Base-by-base conservation (phyloP, 768 basidiomycete species). In the Rossbeevera mucosa region DNA sequence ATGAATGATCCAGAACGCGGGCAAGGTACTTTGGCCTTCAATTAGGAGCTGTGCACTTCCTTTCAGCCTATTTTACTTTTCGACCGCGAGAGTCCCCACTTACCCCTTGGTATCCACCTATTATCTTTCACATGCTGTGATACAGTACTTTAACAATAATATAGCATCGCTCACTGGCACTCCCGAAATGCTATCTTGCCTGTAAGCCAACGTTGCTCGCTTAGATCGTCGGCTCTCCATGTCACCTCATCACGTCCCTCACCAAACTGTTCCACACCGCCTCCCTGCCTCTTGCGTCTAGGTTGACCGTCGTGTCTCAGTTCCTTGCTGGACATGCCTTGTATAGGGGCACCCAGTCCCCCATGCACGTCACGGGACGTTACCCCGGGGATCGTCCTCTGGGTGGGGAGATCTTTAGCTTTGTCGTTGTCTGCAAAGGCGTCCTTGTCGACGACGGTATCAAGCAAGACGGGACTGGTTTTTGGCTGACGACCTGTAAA, bases 1-100 rank as follows among this genome's bases (percentile, higher is more conserved):
- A 90, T 94, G 88, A 75, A 72, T 12, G 88, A 90, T 63, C 88
- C 88, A 0, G 85, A 88, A 57, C 79, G 88, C n/a, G 80, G 80
- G 12, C 84, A 85, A 61, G 72, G 74, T 8, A 71, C 69, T 3
- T 56, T 80, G 50, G 66, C 74, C 7, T 76, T 73, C 24, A 56
- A 48, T 21, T 65, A 55, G 24, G 26, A 48, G 22, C 14, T 11
- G 2, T 12, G 13, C 22, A 2, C n/a, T 47, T 28, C 41, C 30
- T 33, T 47, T 18, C 16, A 9, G 28, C 42, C n/a, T 52, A 58
- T 26, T 43, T 42, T 49, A 48, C 21, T 36, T 9, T 33, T 45
- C 41, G 48, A 36, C 47, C 25, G 12, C 33, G 28, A 13, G n/a
- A 16, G 43, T 20, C 45, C 20, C 9, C 49, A 50, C 22, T 53